Conservation (phyloP, 2,329 filamentous ascomycete genomes). For the Blastomyces parvus region DNA sequence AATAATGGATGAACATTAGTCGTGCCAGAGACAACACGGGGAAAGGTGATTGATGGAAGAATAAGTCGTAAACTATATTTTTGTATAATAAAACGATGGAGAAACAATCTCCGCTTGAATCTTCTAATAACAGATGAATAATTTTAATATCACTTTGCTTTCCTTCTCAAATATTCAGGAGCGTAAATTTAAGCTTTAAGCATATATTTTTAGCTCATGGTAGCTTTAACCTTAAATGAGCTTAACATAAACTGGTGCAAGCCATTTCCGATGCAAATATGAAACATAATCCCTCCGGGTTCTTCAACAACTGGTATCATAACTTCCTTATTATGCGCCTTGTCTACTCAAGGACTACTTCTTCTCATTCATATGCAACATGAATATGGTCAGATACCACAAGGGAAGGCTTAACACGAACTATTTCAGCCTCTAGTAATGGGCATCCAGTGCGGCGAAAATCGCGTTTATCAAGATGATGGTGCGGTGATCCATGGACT, state of each 20-base stretch:
- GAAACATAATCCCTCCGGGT: not conserved
- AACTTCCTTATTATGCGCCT: slow-evolving; percentile 5
- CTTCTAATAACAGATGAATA: not conserved
- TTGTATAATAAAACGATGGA: no score
- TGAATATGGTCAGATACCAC: slow-evolving; percentile 23
- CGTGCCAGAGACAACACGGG: no score
- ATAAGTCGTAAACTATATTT: no score
- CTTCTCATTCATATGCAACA: slow-evolving; percentile 14
- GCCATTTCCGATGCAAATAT: no score
- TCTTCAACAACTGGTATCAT: not conserved
- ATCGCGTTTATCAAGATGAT: slow-evolving; percentile 18
- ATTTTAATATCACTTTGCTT: not conserved
- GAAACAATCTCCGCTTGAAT: not conserved
- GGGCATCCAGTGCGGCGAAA: slow-evolving; percentile 16
- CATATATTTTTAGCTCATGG: not conserved
- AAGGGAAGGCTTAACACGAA: slow-evolving; percentile 18
- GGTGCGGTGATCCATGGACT: slow-evolving; percentile 18
- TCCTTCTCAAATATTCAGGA: no score
- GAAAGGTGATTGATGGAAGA: no score
- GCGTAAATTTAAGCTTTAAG: not conserved
- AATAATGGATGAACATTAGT: no score
- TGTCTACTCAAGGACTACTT: slow-evolving; percentile 11
- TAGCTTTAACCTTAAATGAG: not conserved
- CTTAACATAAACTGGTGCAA: no score
- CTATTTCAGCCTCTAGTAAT: slow-evolving; percentile 18